Conservation (phyloP, 139 green algal genomes). For the Gonium pectorale region DNA sequence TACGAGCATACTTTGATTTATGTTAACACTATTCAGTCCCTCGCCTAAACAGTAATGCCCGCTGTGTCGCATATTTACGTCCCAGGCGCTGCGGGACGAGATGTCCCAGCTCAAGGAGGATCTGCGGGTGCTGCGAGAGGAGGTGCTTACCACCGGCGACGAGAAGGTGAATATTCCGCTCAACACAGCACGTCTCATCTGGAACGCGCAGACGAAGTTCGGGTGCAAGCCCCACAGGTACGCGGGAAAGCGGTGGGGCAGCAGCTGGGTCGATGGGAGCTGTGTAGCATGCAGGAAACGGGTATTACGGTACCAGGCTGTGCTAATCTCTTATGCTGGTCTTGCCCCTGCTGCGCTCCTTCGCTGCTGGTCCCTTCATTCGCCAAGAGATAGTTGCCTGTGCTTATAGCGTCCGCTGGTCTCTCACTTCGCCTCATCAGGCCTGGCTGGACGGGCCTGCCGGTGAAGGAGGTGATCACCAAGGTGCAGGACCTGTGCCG, state of each 20-base stretch:
- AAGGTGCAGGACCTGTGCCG: conserved; percentile 72
- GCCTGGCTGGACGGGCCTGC: conserved; percentile 33
- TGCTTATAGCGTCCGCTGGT: too few relatives aligned
- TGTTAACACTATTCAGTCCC: too few relatives aligned
- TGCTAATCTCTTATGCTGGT: too few relatives aligned
- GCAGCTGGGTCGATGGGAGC: too few relatives aligned
- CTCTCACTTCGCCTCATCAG: too few relatives aligned
- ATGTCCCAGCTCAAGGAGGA: conserved; percentile 65
- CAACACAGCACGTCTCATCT: conserved; percentile 93
- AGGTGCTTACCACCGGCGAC: conserved; percentile 89
- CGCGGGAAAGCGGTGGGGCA: neutral
- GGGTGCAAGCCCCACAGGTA: conserved; percentile 57
- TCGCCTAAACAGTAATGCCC: too few relatives aligned
- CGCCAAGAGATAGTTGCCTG: too few relatives aligned
- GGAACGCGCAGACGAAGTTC: conserved; percentile 95
- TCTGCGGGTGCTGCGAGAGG: conserved; percentile 80
- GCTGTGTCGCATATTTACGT: too few relatives aligned
- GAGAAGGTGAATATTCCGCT: conserved; percentile 88
- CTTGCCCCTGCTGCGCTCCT: too few relatives aligned
- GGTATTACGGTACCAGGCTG: too few relatives aligned
- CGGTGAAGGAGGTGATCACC: conserved; percentile 28
- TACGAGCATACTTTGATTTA: neutral
- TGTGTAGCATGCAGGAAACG: neutral
- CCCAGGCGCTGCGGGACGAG: conserved; percentile 46
- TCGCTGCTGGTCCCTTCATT: too few relatives aligned